Base-by-base conservation (phyloP, 257 asterid genomes). In the Scutellaria minor region DNA sequence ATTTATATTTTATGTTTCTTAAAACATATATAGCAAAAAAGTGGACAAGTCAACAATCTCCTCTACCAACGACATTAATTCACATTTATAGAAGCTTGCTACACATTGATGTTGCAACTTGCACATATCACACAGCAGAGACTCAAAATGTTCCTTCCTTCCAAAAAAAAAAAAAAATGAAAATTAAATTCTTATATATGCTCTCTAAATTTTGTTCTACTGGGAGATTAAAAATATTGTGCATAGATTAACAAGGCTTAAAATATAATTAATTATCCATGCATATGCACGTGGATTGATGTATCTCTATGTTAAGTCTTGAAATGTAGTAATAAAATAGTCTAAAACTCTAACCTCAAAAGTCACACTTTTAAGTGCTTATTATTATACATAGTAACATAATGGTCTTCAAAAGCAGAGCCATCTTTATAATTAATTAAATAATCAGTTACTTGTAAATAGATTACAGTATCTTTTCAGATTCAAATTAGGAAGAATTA, bases 351-450 rank as follows among this genome's bases (percentile, higher is more conserved):
- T 40, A 62, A 62, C 46, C 45, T 27, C 59, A 47, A 66, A 27
- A 44, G 59, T 5, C 13, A 12, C 59, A 48, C 71, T 66, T 47
- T 66, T 27, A 13, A 66, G 72, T 66, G 48, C 72, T 50, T 15
- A 51, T 51, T 4, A 51, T 9, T 46, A 46, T 56, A 22, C 18
- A 64, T 48, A 27, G 14, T 67, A n/a, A n/a, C n/a, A n/a, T n/a
- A n/a, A n/a, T n/a, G 48, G 42, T 52, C 35, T 39, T 67, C 50
- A 52, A 68, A 68, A 68, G 73, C 8, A 15, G 22, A 37, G 39
- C 20, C 52, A 51, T 68, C 41, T 68, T 51, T 68, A 22, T 39
- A 52, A 5, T 53, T 68, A 35, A 40, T 5, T 53, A 53, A 15
- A 9, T 68, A 68, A 68, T 51, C 40, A 52, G 48, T 27, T 66